Conservation (phyloP, 1,284 basidiomycete genomes). For the Quambalaria eucalypti region DNA sequence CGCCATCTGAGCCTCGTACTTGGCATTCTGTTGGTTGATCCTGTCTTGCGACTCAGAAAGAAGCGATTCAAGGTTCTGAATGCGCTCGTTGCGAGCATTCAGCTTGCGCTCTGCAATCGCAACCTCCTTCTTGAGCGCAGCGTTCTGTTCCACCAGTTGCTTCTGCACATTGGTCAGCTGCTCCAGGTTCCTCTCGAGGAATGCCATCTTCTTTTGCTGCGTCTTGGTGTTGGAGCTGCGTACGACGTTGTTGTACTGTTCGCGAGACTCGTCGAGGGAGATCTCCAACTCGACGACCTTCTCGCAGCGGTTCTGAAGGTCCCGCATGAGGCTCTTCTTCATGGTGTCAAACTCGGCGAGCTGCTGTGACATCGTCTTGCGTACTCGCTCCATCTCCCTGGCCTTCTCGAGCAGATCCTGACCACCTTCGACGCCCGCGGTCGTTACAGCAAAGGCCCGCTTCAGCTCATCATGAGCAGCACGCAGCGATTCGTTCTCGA, state of each 20-base stretch:
- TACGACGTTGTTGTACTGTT: conserved; percentile 98
- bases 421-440: conserved; percentile 88
- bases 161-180: conserved; percentile 93
- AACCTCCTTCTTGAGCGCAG: conserved; percentile 91
- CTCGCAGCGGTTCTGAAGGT: conserved; percentile 97
- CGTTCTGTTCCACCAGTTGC: conserved; percentile 98
- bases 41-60: conserved; percentile 88
- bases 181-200: conserved; percentile 93
- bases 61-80: conserved; percentile 68
- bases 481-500: conserved; percentile 83
- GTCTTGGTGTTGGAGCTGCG: conserved; percentile 95
- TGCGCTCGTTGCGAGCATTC: conserved; percentile 89
- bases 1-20: conserved; percentile 84
- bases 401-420: conserved; percentile 65
- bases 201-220: conserved; percentile 98
- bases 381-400: conserved; percentile 85
- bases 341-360: conserved; percentile 96
- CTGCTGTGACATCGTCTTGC: conserved; percentile 93
- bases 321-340: conserved; percentile 97
- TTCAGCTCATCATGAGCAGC: conserved; percentile 96
- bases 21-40: conserved; percentile 81
- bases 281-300: conserved; percentile 99
- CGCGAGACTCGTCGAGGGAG: conserved; percentile 94
- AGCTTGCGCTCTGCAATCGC: conserved; percentile 93
- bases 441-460: conserved; percentile 74